Evolutionary conservation across 345 rosid genomes (phyloP), one percentile per base, ranked within the genome.

Genomic region (Excoecaria cochinchinensis): DNA sequence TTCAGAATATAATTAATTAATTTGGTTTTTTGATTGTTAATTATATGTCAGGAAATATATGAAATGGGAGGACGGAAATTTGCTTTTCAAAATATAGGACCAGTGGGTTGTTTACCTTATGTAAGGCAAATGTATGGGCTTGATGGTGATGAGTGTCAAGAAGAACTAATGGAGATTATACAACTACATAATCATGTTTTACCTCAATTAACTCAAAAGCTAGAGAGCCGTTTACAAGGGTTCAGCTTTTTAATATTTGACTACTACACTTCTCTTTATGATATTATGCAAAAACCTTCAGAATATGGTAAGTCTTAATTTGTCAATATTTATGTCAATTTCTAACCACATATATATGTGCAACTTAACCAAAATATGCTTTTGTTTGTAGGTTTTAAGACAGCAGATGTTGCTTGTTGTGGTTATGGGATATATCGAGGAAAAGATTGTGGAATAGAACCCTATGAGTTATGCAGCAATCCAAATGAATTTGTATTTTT

Each of bases 31-130:
- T 38, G 16, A 42, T 16, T 5, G 10, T 36, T 7, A 36, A 5
- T 63, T 38, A 31, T 31, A 31, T 39, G 8, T 63, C 81, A 80
- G 85, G 31, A 69, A 53, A 15, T 82, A 46, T 80, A 80, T 40
- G 19, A 47, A 17, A 21, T 44, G 10, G 81, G 85, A 24, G 87
- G 82, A 71, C 80, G 84, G 57, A 85, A 80, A 65, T 63, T 85
- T 63, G 71, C 44, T 22, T 77, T 77, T 58, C 81, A 74, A 46
- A 80, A 72, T 24, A 81, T 67, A 2, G 81, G 82, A 65, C 84
- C 85, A 5, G 8, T 85, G 56, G 87, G 87, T 64, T 85, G 87
- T 52, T 47, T 77, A 19, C 85, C 85, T 3, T 7, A 40, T 9
- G 31, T 8, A 6, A 82, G 70, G 72, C 14, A 16, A n/a, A 11